Conservation (phyloP, 768 basidiomycete species). For the Guyanaporus albipodus region DNA sequence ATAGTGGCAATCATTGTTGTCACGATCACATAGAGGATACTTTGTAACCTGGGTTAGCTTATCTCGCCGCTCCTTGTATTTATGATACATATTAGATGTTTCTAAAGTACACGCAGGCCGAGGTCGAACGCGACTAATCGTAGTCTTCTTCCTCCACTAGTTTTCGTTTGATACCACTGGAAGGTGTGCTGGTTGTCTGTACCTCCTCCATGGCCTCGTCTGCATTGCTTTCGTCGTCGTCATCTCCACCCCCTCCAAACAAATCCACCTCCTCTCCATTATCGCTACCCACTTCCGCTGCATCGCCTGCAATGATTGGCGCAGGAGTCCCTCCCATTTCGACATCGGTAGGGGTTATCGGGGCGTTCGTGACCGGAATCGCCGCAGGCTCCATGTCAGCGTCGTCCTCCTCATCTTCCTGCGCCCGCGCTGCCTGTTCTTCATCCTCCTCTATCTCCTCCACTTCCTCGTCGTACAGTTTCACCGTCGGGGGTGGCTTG, state of each 20-base stretch:
- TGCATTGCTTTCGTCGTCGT: conserved; percentile 57
- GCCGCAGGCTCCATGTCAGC: conserved; percentile 69
- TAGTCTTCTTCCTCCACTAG: conserved; percentile 87
- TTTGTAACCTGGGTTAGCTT: not conserved
- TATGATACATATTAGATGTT: conserved; percentile 28
- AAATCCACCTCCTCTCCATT: conserved; percentile 71
- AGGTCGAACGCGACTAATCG: conserved; percentile 41
- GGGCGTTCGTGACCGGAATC: conserved; percentile 37
- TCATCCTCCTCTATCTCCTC: conserved; percentile 68
- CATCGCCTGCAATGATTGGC: conserved; percentile 33
- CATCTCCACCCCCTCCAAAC: conserved; percentile 67
- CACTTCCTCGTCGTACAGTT: conserved; percentile 74
- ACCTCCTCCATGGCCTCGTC: conserved; percentile 80
- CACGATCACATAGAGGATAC: not conserved
- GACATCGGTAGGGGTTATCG: conserved; percentile 58
- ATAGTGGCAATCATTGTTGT: conserved; percentile 1
- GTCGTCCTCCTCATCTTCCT: conserved; percentile 57
- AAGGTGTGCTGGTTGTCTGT: conserved; percentile 46
- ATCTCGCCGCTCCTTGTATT: conserved; percentile 17
- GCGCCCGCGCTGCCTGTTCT: conserved; percentile 8
- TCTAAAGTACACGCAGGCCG: conserved; percentile 8
- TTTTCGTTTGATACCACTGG: conserved; percentile 71
- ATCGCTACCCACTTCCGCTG: conserved; percentile 64
- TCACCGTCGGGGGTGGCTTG: conserved; percentile 73
- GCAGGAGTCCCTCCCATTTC: conserved; percentile 43